Evolutionary conservation across 208 protist species (phyloP).

Genomic region (Trypanosoma lewisi): DNA sequence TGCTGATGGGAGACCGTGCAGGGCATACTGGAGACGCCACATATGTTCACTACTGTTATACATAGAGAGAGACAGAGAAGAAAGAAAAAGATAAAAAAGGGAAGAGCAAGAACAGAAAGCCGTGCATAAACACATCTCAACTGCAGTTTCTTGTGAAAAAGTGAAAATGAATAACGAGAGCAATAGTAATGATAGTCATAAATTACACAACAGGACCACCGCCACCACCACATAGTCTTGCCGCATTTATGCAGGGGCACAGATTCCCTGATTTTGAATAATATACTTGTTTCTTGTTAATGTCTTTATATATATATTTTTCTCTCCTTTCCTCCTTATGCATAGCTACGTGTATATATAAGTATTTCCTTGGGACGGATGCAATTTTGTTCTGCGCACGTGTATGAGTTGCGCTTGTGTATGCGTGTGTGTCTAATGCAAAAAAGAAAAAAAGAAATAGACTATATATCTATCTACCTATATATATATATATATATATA

Average conservation of each 20-base stretch:
- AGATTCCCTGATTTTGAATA: too few species aligned
- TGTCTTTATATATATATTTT: too few species aligned
- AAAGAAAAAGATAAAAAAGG: neutral
- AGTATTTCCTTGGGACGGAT: neutral
- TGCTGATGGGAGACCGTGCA: neutral
- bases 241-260: too few species aligned
- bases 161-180: too few species aligned
- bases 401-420: too few species aligned
- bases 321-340: neutral
- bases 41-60: conserved; percentile 10
- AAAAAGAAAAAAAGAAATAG: too few species aligned
- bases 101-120: neutral
- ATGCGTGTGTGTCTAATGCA: too few species aligned
- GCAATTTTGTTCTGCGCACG: neutral
- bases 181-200: neutral
- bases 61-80: neutral
- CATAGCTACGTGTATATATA: neutral
- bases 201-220: too few species aligned
- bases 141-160: too few species aligned
- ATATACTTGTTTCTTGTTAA: too few species aligned
- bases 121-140: neutral
- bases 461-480: neutral
- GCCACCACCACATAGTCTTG: too few species aligned
- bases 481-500: neutral
- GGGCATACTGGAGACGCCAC: conserved; percentile 14